These are phyloP conservation scores for Psidium guajava DNA, from an alignment of 345 rosid species.

Conservation along the genomic window DNA sequence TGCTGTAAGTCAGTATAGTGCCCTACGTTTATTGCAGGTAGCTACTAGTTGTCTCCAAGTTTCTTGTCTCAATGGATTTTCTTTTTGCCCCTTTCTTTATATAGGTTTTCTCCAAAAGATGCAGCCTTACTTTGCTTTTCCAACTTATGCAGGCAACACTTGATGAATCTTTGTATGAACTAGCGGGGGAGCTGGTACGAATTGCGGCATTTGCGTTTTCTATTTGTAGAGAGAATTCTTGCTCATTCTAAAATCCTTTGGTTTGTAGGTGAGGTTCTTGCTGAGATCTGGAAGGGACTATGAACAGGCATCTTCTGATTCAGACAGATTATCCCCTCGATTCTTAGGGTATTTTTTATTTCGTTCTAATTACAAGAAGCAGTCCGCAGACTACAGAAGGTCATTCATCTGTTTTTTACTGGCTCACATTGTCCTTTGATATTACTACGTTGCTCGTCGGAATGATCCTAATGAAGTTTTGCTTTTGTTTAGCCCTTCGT, in stretches of 20 bases:
- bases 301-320: too few relatives aligned
- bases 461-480: not conserved
- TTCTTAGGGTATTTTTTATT: too few relatives aligned
- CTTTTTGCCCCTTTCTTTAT: not conserved
- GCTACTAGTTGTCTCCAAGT: too few relatives aligned
- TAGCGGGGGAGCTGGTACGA: conserved; percentile 95
- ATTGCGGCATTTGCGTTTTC: not conserved
- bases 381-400: conserved; percentile 67
- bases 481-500: conserved; percentile 36
- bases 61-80: not conserved
- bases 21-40: too few relatives aligned
- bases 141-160: conserved; percentile 67
- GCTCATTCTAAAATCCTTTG: not conserved
- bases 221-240: not conserved
- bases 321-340: too few relatives aligned
- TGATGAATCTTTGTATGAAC: conserved; percentile 93
- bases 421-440: not conserved
- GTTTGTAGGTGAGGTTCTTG: too few relatives aligned
- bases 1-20: too few relatives aligned
- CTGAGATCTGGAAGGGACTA: too few relatives aligned
- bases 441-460: not conserved
- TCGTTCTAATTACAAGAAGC: conserved; percentile 47
- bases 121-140: conserved; percentile 1
- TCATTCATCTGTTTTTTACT: conserved; percentile 6
- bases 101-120: not conserved